Percentiles rank a stretch among this genome's conserved stretches.
Evolutionary conservation across 2,329 filamentous ascomycete genomes (phyloP).

Genomic region (Monilinia aucupariae): DNA sequence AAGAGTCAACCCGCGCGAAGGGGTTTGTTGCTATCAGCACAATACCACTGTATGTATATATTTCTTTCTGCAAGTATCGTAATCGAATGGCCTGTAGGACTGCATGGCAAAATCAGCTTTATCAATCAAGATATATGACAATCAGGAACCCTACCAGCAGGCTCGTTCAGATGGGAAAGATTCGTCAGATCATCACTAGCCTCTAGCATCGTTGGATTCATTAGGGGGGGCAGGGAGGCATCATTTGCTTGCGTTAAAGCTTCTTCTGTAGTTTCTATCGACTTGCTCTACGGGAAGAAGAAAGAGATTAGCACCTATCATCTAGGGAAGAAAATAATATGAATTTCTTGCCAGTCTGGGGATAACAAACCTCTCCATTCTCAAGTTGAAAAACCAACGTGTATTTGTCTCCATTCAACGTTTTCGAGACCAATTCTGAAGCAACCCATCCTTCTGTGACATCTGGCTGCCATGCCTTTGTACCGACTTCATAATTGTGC

Average conservation of each 20-base stretch:
- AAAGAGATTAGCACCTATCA: conserved; percentile 25
- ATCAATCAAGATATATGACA: background rate
- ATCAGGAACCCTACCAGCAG: conserved; percentile 63
- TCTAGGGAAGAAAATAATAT: conserved; percentile 17
- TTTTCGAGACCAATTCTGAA: conserved; percentile 87
- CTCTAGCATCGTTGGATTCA: conserved; percentile 98
- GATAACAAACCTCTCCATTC: conserved; percentile 74
- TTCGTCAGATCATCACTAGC: conserved; percentile 98
- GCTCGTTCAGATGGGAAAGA: conserved; percentile 95
- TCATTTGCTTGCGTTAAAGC: conserved; percentile 74
- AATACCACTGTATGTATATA: conserved; percentile 99
- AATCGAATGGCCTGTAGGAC: conserved; percentile 96
- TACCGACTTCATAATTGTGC: conserved; percentile 92
- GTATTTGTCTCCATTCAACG: conserved; percentile 77
- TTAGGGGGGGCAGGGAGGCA: conserved; percentile 77
- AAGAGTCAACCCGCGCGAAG: conserved; percentile 92
- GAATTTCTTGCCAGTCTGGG: conserved; percentile 15
- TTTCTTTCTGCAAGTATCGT: conserved; percentile 96
- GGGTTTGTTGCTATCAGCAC: conserved; percentile 98
- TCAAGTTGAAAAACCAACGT: conserved; percentile 82
- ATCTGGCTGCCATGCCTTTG: conserved; percentile 97
- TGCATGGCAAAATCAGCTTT: conserved; percentile 39
- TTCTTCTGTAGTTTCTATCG: conserved; percentile 68
- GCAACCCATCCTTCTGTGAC: conserved; percentile 93
- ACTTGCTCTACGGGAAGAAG: conserved; percentile 57